These are phyloP conservation scores for Populus hybrid DNA, from an alignment of 441 rosid genomes.

Conservation along the genomic window DNA sequence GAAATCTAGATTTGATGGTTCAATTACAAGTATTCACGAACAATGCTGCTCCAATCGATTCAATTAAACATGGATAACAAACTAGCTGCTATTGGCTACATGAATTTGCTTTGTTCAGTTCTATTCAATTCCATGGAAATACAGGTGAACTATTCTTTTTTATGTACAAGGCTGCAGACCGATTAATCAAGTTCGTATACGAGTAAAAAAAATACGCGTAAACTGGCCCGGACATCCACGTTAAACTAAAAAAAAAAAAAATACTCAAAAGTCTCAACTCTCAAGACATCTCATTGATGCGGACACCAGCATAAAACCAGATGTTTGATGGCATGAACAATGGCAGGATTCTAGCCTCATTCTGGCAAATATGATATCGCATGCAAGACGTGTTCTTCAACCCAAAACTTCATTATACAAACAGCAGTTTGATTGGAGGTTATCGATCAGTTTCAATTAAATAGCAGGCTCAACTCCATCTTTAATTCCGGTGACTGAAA, in stretches of 20 bases:
- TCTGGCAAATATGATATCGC: not conserved
- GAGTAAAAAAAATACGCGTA: no score
- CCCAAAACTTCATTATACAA: not conserved
- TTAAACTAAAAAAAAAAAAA: no score
- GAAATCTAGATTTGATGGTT: not conserved
- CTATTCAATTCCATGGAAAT: not conserved
- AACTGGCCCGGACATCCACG: no score
- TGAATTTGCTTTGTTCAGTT: not conserved
- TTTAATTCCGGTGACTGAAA: conserved; percentile 26
- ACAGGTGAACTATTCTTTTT: not conserved
- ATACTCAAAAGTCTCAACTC: not conserved
- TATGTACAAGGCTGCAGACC: not conserved
- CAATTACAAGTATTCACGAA: not conserved
- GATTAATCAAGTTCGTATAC: not conserved
- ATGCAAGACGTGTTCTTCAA: not conserved
- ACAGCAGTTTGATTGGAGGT: not conserved
- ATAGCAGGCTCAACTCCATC: conserved; percentile 10
- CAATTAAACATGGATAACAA: not conserved
- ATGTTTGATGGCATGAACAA: not conserved
- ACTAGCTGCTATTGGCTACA: not conserved
- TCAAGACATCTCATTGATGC: not conserved
- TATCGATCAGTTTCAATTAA: conserved; percentile 6
- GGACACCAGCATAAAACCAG: not conserved
- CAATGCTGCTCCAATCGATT: not conserved
- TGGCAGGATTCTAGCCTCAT: not conserved